These are phyloP conservation scores for Lentinula sp. DNA, from an alignment of 768 basidiomycete genomes.

Conservation along the genomic window DNA sequence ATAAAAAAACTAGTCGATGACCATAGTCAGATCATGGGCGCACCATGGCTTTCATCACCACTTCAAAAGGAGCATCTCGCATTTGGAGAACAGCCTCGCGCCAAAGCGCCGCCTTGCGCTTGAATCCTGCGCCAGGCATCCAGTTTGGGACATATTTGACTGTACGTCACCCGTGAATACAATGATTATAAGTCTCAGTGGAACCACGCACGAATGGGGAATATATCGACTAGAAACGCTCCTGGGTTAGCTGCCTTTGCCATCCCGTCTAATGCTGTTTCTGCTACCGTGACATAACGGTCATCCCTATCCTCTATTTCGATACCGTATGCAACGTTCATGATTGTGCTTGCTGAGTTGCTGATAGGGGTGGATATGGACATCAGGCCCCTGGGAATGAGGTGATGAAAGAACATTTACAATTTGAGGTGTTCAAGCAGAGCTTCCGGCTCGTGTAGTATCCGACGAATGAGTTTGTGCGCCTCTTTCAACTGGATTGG, in stretches of 20 bases:
- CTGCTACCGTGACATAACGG: constrained; percentile 44
- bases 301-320: constrained; percentile 35
- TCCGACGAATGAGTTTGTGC: constrained; percentile 35
- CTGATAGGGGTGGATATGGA: constrained; percentile 18
- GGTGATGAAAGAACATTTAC: constrained; percentile 23
- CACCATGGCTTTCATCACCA: constrained; percentile 33
- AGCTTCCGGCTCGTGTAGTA: constrained; percentile 35
- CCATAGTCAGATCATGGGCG: constrained; percentile 5
- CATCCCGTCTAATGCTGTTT: constrained; percentile 46
- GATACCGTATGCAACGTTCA: constrained; percentile 50
- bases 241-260: constrained; percentile 45
- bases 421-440: constrained; percentile 44
- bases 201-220: constrained; percentile 31
- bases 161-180: constrained; percentile 6
- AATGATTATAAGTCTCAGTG: too few species aligned
- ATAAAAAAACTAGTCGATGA: constrained; percentile 15
- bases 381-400: not conserved
- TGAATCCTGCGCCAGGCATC: constrained; percentile 46
- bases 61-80: constrained; percentile 36
- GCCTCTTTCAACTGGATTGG: constrained; percentile 40
- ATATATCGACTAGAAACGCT: constrained; percentile 45
- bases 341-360: constrained; percentile 45
- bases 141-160: constrained; percentile 50
- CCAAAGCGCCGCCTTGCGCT: constrained; percentile 45
- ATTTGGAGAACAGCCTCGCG: constrained; percentile 40